These are phyloP conservation scores for Rutstroemia sp. DNA, from an alignment of 2,329 filamentous ascomycete genomes.

Conservation along the genomic window DNA sequence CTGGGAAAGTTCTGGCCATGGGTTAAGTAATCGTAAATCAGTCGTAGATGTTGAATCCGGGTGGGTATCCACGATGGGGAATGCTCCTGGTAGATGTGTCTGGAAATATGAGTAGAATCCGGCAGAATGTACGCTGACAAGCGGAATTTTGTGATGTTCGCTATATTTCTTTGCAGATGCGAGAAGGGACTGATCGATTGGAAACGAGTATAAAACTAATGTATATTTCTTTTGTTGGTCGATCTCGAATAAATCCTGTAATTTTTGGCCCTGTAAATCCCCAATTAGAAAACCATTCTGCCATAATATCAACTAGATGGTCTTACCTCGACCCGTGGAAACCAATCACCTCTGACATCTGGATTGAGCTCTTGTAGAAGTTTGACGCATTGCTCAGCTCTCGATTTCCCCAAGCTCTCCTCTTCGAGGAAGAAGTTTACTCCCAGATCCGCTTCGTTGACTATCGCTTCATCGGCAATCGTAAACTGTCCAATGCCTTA, in stretches of 20 bases:
- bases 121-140: slow-evolving; percentile 78
- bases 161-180: slow-evolving; percentile 42
- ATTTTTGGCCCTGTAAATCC: neutral
- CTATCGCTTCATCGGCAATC: slow-evolving; percentile 72
- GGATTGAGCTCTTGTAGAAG: slow-evolving; percentile 84
- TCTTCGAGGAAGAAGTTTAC: slow-evolving; percentile 96
- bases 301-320: too few species aligned
- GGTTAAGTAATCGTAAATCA: slow-evolving; percentile 75
- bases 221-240: slow-evolving; percentile 40
- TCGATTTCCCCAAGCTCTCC: slow-evolving; percentile 63
- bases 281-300: neutral
- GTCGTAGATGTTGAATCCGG: slow-evolving; percentile 78
- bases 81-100: slow-evolving; percentile 68
- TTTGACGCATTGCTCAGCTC: slow-evolving; percentile 70
- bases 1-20: slow-evolving; percentile 73
- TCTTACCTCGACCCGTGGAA: slow-evolving; percentile 41
- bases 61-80: slow-evolving; percentile 92
- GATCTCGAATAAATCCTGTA: slow-evolving; percentile 22
- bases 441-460: slow-evolving; percentile 78
- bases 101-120: slow-evolving; percentile 90
- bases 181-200: slow-evolving; percentile 46
- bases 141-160: slow-evolving; percentile 55
- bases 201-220: slow-evolving; percentile 53
- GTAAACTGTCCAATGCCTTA: slow-evolving; percentile 81
- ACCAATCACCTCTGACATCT: slow-evolving; percentile 75